phyloP scores from a whole-genome alignment of 768 basidiomycete genomes.

The Naematelia aurantialba region DNA sequence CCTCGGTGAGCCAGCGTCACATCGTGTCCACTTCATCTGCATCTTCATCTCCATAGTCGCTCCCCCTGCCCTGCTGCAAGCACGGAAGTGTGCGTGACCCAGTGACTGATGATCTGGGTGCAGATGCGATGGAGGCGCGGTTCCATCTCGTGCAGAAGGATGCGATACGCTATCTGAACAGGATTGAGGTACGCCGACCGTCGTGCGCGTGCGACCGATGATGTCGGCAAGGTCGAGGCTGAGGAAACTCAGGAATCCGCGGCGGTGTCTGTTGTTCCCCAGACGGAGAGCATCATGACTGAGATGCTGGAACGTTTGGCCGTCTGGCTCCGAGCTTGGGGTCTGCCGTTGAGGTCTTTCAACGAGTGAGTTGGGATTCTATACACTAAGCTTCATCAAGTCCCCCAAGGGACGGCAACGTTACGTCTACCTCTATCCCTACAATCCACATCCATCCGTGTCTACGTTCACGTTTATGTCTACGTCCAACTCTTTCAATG shows the following conservation, averaged over 20 bases:
- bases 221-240: too few species aligned
- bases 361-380: conserved; percentile 25
- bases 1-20: conserved; percentile 27
- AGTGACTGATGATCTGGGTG: background rate
- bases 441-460: too few species aligned
- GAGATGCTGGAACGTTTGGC: conserved; percentile 41
- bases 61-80: background rate
- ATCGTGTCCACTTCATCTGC: too few species aligned
- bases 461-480: too few species aligned
- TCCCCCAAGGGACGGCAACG: too few species aligned
- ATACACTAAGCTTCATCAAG: too few species aligned
- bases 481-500: too few species aligned
- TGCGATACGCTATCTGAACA: conserved; percentile 30
- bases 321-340: conserved; percentile 44
- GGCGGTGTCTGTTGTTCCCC: conserved; percentile 6
- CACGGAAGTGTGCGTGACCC: background rate
- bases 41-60: too few species aligned
- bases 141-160: conserved; percentile 38
- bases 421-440: too few species aligned
- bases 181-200: conserved; percentile 15
- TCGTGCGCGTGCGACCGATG: too few species aligned
- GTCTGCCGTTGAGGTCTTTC: conserved; percentile 31
- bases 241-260: conserved; percentile 12
- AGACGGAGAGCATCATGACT: conserved; percentile 22
- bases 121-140: conserved; percentile 33